These are phyloP conservation scores for Candida mattraensis DNA, from an alignment of 805 yeast species.

Conservation along the genomic window DNA sequence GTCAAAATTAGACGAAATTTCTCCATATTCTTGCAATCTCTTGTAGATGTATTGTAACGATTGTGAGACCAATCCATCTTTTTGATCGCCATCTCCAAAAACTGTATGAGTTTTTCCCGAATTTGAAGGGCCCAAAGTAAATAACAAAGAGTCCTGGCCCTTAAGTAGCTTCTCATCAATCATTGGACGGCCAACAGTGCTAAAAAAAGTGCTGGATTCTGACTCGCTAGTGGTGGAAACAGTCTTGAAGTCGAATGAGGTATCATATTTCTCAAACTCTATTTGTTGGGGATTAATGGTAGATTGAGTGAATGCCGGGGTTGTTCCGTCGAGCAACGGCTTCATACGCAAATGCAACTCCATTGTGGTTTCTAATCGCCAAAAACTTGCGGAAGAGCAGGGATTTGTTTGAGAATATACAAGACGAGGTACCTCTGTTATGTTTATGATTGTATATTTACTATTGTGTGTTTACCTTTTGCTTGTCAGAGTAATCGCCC, in stretches of 20 bases:
- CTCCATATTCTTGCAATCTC: conserved; percentile 7
- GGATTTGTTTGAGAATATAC: no score
- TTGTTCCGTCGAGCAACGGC: conserved; percentile 28
- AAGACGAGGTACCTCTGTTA: not conserved
- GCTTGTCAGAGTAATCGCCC: not conserved
- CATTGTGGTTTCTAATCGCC: conserved; percentile 8
- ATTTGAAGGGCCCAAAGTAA: conserved; percentile 54
- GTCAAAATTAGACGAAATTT: conserved; percentile 10
- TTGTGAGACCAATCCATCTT: conserved; percentile 19
- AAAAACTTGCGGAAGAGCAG: not conserved
- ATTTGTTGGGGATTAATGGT: conserved; percentile 21
- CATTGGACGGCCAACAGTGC: conserved; percentile 33
- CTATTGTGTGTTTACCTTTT: conserved; percentile 1
- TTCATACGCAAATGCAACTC: conserved; percentile 37
- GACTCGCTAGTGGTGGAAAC: conserved; percentile 29
- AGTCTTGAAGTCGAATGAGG: conserved; percentile 28
- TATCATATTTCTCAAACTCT: conserved; percentile 25
- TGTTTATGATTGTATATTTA: not conserved
- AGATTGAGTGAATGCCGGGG: conserved; percentile 19
- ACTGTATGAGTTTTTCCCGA: conserved; percentile 47
- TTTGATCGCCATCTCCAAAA: conserved; percentile 31
- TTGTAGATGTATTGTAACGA: conserved; percentile 28
- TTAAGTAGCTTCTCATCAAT: conserved; percentile 32
- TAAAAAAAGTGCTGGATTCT: conserved; percentile 38
- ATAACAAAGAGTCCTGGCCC: conserved; percentile 41